These are phyloP conservation scores for Lactifluus echinatus DNA, from an alignment of 768 basidiomycete genomes.

Conservation along the genomic window DNA sequence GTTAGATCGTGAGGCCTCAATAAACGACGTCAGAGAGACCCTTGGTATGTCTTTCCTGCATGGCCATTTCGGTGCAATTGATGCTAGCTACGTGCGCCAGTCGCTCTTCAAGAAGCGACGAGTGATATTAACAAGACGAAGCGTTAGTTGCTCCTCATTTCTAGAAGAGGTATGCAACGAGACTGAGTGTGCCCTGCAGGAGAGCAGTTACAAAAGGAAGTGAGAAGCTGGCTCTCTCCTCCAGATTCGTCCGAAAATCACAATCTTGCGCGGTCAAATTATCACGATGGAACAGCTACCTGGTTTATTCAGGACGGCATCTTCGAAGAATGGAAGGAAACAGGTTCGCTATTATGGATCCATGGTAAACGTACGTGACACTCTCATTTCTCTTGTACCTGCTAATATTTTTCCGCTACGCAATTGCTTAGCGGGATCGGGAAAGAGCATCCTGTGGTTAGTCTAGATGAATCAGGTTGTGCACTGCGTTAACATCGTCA, in stretches of 20 bases:
- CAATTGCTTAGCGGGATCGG: background rate
- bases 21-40: background rate
- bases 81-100: too few relatives aligned
- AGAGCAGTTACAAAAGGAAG: too few relatives aligned
- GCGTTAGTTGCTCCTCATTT: too few relatives aligned
- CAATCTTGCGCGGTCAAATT: too few relatives aligned
- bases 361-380: background rate
- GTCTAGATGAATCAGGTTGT: background rate
- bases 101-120: too few relatives aligned
- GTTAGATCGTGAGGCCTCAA: background rate
- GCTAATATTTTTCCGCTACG: background rate
- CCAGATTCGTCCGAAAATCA: too few relatives aligned
- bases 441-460: background rate
- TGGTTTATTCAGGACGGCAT: background rate
- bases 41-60: background rate
- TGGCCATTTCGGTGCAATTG: too few relatives aligned
- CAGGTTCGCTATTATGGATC: background rate
- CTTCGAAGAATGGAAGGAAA: background rate
- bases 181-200: too few relatives aligned
- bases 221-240: too few relatives aligned
- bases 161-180: too few relatives aligned
- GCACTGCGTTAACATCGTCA: background rate
- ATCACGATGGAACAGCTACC: background rate
- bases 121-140: too few relatives aligned
- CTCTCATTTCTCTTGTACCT: background rate